Base-by-base conservation (phyloP, 2,329 filamentous ascomycete genomes). In the Apiospora kogelbergensis region DNA sequence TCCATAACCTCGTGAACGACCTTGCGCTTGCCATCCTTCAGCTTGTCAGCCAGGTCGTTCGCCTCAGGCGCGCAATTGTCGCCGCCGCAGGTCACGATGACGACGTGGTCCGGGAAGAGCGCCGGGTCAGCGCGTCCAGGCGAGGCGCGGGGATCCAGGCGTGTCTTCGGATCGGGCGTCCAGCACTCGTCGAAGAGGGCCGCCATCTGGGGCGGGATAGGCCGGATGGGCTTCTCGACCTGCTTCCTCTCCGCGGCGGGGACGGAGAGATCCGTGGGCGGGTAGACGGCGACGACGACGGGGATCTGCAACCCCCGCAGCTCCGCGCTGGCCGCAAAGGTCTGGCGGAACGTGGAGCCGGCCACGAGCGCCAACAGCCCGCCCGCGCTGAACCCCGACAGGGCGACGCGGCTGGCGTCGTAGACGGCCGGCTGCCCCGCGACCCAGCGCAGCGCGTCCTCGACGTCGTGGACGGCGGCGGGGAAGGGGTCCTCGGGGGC, bases 401-500 rank as follows among this genome's bases (percentile, higher is more conserved):
- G 80, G 10, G 88, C 83, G 65, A 92, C 82, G 63, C 82, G 82
- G 57, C 83, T 77, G 1, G 83, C 83, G 73, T 91, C 88, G 68
- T 92, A 83, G 46, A 84, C 82, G 60, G 91, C 37, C 4, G n/a
- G 37, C 41, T 65, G 63, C 6, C 37, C 4, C 13, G 85, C 83
- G 33, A 92, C 81, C 76, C 90, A 90, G 22, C 90, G 75, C 11
- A 92, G 77, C 0, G 89, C 88, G 71, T 91, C 89, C 40, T 88
- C 86, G 57, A 87, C 87, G 75, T 92, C 90, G 72, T 92, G 89
- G 0, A 92, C 84, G 0, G 89, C 86, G 0, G 86, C 86, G 1
- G 90, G 90, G 74, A 91, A 91, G 0, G 89, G 89, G 72, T 87
- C 82, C 73, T 87, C 86, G 0, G 90, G 90, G 0, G 90, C 89